phyloP scores from a whole-genome alignment of 1,284 basidiomycete species.

The Lignosus rhinocerotis region DNA sequence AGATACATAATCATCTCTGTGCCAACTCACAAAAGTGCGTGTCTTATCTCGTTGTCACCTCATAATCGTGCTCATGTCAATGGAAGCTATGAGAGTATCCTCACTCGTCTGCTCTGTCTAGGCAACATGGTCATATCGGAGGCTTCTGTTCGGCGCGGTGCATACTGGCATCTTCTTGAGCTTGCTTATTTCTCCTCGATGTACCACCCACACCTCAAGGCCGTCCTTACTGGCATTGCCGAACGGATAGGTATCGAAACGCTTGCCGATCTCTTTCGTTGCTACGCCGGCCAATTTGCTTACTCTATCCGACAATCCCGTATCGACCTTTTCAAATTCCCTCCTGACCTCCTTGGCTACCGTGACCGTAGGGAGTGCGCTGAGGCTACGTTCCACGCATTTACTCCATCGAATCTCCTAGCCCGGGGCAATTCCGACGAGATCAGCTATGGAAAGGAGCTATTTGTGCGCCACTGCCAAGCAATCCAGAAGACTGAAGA shows the following conservation, averaged over 20 bases:
- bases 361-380: constrained; percentile 59
- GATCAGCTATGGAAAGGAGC: constrained; percentile 41
- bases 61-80: constrained; percentile 2
- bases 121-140: constrained; percentile 86
- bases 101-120: constrained; percentile 78
- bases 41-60: background rate
- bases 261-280: constrained; percentile 71
- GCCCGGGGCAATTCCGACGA: constrained; percentile 33
- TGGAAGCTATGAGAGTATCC: constrained; percentile 71
- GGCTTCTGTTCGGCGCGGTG: constrained; percentile 78
- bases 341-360: constrained; percentile 74
- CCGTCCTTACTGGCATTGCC: constrained; percentile 65
- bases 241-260: constrained; percentile 67
- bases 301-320: constrained; percentile 54
- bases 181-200: constrained; percentile 48
- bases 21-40: constrained; percentile 50
- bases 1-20: constrained; percentile 45
- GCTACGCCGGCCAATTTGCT: constrained; percentile 80
- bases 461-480: constrained; percentile 66
- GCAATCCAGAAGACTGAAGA: constrained; percentile 50
- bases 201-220: constrained; percentile 65
- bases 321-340: constrained; percentile 64
- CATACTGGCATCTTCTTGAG: constrained; percentile 89
- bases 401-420: constrained; percentile 62
- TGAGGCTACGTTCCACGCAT: constrained; percentile 58